Base-by-base conservation (phyloP, 2,329 filamentous ascomycete genomes). In the Rhynchosporium graminicola region DNA sequence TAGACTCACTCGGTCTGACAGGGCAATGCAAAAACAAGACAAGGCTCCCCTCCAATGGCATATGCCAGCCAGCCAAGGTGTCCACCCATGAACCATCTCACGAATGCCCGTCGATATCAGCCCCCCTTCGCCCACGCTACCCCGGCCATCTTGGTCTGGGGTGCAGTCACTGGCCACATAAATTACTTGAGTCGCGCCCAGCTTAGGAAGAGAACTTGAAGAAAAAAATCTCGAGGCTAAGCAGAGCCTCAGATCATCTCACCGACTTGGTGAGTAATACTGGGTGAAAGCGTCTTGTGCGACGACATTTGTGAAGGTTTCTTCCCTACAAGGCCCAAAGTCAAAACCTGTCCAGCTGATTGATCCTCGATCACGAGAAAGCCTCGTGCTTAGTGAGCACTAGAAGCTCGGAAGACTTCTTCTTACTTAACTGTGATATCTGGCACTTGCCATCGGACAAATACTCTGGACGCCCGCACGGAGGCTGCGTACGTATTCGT, bases 1-100 rank as follows among this genome's bases (percentile, higher is more conserved):
- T 61, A 52, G 47, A 63, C 61, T 65, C 61, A 65, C 58, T 57
- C 58, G 52, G 61, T 65, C 46, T 59, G 59, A 63, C 63, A 28
- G 20, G 20, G 20, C 20, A 20, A 20, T 20, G 20, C 20, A 20
- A 52, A 15, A 47, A 31, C 9, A 55, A 42, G 42, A n/a, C 38
- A 63, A 47, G 59, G 51, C 52, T 40, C 31, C 60, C 13, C 40
- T 50, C 13, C 40, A 57, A 48, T 62, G 52, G 56, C 61, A 61
- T 46, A 43, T 56, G 31, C 59, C 45, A 48, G 57, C 60, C 62
- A 61, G 65, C 65, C 60, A 65, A 63, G 57, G 15, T 57, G 1
- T 28, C 36, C 42, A 43, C 42, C 50, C 62, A 45, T 54, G 55
- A 43, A 28, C 55, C 5, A n/a, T 47, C 26, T 46, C 48, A 40